A percentile compares a stretch with the other conserved stretches of the same genome.
phyloP scores from a whole-genome alignment of 192 early-diverging fungal species.

The Entrophospora sp. region DNA sequence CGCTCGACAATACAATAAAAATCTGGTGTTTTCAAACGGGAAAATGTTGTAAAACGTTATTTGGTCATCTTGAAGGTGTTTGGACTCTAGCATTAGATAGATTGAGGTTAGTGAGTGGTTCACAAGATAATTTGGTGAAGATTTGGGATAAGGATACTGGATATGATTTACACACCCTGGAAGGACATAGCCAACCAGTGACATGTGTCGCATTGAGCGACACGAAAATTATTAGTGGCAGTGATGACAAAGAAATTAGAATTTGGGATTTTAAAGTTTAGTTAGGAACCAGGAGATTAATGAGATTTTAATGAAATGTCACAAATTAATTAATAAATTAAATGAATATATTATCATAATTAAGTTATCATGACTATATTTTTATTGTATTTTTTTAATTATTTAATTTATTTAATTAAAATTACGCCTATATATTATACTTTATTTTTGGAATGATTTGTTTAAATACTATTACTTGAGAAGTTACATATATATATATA shows the following conservation, averaged over 20 bases:
- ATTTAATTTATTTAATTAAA: no score
- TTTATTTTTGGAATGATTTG: no score
- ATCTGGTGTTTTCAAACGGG: slow-evolving; percentile 89
- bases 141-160: slow-evolving; percentile 69
- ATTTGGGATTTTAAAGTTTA: slow-evolving; percentile 87
- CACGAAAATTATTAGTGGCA: slow-evolving; percentile 77
- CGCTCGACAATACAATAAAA: slow-evolving; percentile 77
- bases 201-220: slow-evolving; percentile 79
- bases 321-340: no score
- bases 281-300: no score
- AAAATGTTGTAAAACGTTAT: slow-evolving; percentile 62
- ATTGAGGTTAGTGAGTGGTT: slow-evolving; percentile 56
- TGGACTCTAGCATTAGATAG: slow-evolving; percentile 77
- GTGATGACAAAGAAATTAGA: slow-evolving; percentile 72
- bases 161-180: slow-evolving; percentile 56
- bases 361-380: no score
- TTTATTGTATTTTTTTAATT: no score
- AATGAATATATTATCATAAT: no score
- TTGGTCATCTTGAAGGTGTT: slow-evolving; percentile 75
- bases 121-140: slow-evolving; percentile 63
- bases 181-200: slow-evolving; percentile 60
- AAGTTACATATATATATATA: no score
- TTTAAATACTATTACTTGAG: no score
- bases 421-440: no score
- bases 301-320: no score